phyloP scores from a whole-genome alignment of 2,329 filamentous ascomycete genomes.

The Exophiala spinifera region DNA sequence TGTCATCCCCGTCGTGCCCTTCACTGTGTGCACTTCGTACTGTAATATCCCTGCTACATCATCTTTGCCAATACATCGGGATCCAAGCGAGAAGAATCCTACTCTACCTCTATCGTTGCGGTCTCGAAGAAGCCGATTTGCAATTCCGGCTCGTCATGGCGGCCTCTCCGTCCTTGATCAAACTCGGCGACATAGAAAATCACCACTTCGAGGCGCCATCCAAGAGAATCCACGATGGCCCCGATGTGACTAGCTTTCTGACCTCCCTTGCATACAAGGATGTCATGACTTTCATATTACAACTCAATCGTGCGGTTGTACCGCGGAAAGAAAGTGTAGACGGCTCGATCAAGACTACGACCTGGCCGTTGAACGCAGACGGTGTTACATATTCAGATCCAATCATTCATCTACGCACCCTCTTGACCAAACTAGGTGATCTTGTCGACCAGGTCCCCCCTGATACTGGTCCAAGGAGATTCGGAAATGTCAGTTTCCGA shows the following conservation, averaged over 20 bases:
- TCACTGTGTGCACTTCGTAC: too few species aligned
- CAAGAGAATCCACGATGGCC: slow-evolving; percentile 81
- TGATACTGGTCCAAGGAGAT: slow-evolving; percentile 78
- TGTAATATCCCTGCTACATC: background rate
- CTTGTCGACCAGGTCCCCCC: slow-evolving; percentile 78
- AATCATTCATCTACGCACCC: slow-evolving; percentile 61
- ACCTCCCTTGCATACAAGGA: slow-evolving; percentile 79
- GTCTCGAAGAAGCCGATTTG: background rate
- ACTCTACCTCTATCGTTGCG: too few species aligned
- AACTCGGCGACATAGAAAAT: slow-evolving; percentile 24
- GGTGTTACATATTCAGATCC: slow-evolving; percentile 52
- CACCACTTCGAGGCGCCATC: slow-evolving; percentile 64
- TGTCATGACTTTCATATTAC: slow-evolving; percentile 80
- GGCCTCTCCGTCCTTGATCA: slow-evolving; percentile 6
- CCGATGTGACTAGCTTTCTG: slow-evolving; percentile 78
- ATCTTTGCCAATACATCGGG: background rate
- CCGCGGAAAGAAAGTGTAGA: slow-evolving; percentile 53
- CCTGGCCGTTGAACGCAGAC: slow-evolving; percentile 48
- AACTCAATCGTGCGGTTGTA: slow-evolving; percentile 84
- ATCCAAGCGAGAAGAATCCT: background rate
- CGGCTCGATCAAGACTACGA: slow-evolving; percentile 43
- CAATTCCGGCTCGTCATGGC: slow-evolving; percentile 7
- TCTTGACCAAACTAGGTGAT: slow-evolving; percentile 63
- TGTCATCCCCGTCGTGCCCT: too few species aligned
- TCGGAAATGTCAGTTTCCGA: slow-evolving; percentile 88